Percentiles rank a stretch among this genome's conserved stretches.
These are phyloP conservation scores for Ascochyta rabiei DNA, from an alignment of 2,329 filamentous ascomycete genomes.

Conservation along the genomic window DNA sequence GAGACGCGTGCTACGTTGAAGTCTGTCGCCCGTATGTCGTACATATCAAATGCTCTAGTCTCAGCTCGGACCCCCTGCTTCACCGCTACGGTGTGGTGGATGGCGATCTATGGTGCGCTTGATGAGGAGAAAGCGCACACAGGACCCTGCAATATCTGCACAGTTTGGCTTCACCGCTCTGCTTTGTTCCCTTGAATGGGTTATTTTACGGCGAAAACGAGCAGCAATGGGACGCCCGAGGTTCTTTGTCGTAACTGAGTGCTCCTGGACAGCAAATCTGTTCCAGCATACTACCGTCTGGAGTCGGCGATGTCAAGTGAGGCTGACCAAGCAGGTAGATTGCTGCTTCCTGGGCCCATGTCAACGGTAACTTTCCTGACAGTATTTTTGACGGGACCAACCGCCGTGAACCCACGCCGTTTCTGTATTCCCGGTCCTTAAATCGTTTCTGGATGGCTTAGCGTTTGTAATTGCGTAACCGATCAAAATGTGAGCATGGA, in stretches of 20 bases:
- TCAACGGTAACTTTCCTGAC: slow-evolving; percentile 37
- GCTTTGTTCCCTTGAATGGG: neutral
- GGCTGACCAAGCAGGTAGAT: slow-evolving; percentile 10
- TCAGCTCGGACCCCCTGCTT: slow-evolving; percentile 15
- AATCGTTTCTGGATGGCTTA: slow-evolving; percentile 6
- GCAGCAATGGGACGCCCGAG: neutral
- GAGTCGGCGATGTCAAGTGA: neutral
- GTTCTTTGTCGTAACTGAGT: neutral
- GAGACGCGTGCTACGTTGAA: neutral
- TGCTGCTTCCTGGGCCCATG: slow-evolving; percentile 40
- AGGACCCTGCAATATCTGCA: slow-evolving; percentile 1
- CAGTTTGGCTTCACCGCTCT: slow-evolving; percentile 1
- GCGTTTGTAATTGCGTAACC: slow-evolving; percentile 10
- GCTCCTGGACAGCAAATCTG: neutral
- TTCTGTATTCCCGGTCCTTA: slow-evolving; percentile 1
- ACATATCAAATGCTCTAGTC: slow-evolving; percentile 13
- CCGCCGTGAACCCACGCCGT: slow-evolving; percentile 19
- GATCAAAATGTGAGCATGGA: neutral
- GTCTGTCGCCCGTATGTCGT: slow-evolving; percentile 5
- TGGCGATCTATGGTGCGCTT: slow-evolving; percentile 1
- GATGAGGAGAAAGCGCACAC: slow-evolving; percentile 6
- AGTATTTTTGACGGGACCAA: slow-evolving; percentile 28
- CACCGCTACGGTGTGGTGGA: slow-evolving; percentile 15
- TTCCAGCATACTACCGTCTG: neutral
- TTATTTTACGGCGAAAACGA: neutral